These are phyloP conservation scores for Podila clonocystis DNA, from an alignment of 192 early-diverging fungal genomes.

Conservation along the genomic window DNA sequence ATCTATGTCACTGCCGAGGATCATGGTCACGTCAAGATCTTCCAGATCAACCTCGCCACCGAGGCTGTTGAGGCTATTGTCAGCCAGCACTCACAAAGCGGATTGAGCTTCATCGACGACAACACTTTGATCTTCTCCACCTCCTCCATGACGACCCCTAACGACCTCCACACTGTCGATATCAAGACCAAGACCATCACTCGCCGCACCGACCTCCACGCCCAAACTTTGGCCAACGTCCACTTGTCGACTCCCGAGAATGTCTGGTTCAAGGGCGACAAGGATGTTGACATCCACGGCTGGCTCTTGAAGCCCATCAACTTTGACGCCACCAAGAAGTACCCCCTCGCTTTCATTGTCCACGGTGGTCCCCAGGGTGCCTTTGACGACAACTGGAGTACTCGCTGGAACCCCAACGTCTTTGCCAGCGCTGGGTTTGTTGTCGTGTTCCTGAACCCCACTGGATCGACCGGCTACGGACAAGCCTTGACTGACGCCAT, in stretches of 20 bases:
- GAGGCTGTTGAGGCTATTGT: slow-evolving; percentile 60
- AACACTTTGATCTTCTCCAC: slow-evolving; percentile 57
- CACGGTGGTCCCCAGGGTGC: slow-evolving; percentile 87
- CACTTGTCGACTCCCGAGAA: slow-evolving; percentile 67
- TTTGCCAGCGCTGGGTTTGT: slow-evolving; percentile 80
- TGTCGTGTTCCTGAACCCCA: slow-evolving; percentile 77
- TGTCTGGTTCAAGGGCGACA: slow-evolving; percentile 74
- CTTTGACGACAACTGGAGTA: slow-evolving; percentile 71
- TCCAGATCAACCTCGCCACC: slow-evolving; percentile 64
- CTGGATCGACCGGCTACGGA: slow-evolving; percentile 85
- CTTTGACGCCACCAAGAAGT: slow-evolving; percentile 66
- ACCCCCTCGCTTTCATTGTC: slow-evolving; percentile 81
- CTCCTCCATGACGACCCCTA: slow-evolving; percentile 56
- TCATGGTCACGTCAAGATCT: slow-evolving; percentile 71
- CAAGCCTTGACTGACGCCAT: slow-evolving; percentile 81
- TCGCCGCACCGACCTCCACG: slow-evolving; percentile 60
- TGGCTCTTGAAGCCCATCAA: slow-evolving; percentile 72
- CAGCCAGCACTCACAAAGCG: slow-evolving; percentile 56
- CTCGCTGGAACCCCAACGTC: slow-evolving; percentile 79
- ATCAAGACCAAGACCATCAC: slow-evolving; percentile 35
- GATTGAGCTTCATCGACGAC: slow-evolving; percentile 53
- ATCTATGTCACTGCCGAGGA: slow-evolving; percentile 75
- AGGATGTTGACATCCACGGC: slow-evolving; percentile 65
- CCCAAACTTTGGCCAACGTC: slow-evolving; percentile 45
- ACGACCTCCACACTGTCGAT: slow-evolving; percentile 45